phyloP scores from a whole-genome alignment of 305 asterid species.

The Fraxinus platypoda region DNA sequence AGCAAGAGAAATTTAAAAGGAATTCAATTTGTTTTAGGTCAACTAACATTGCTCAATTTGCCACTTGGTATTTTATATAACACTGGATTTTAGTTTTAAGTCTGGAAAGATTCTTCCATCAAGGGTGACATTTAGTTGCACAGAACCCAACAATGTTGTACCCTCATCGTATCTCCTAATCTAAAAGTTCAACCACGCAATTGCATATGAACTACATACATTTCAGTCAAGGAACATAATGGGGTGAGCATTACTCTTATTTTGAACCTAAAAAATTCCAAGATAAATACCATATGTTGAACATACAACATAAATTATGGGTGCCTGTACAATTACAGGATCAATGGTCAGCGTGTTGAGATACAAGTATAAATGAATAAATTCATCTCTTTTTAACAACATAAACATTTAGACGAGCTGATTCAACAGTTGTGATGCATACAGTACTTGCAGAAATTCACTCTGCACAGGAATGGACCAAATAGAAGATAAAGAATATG shows the following conservation, averaged over 20 bases:
- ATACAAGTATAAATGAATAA: not conserved
- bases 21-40: not conserved
- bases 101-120: not conserved
- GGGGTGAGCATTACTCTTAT: not conserved
- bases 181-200: not conserved
- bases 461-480: not conserved
- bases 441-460: not conserved
- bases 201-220: not conserved
- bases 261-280: not conserved
- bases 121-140: not conserved
- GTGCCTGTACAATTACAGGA: not conserved
- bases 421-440: not conserved
- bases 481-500: not conserved
- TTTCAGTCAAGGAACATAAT: not conserved
- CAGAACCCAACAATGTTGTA: not conserved
- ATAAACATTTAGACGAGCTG: not conserved
- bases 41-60: not conserved
- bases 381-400: not conserved
- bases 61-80: not conserved
- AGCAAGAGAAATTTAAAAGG: slow-evolving; percentile 9
- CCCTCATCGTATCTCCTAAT: not conserved
- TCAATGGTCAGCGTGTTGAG: not conserved
- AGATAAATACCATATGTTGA: not conserved
- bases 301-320: not conserved
- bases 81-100: not conserved